Conservation (phyloP, 2,329 filamentous ascomycete species). For the Diaporthe aspalathi region DNA sequence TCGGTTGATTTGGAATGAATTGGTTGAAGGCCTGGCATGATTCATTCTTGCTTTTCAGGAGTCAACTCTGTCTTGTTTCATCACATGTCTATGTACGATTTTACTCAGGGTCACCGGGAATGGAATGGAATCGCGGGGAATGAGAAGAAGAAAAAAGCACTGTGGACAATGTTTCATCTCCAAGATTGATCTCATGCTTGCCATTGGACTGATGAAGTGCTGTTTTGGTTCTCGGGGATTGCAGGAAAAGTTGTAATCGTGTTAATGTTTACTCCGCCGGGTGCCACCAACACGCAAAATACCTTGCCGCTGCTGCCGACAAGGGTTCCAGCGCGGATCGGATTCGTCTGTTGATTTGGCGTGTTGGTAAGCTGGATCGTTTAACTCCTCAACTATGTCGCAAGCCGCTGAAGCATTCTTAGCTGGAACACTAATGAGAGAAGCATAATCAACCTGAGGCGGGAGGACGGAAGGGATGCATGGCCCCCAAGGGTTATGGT, state of each 20-base stretch:
- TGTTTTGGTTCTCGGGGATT: slow-evolving; percentile 4
- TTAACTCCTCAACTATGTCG: neutral
- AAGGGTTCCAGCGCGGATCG: neutral
- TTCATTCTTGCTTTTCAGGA: slow-evolving; percentile 27
- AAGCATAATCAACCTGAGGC: neutral
- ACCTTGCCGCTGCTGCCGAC: neutral
- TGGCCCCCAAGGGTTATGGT: neutral
- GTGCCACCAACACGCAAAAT: neutral
- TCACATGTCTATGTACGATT: slow-evolving; percentile 35
- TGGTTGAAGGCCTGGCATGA: slow-evolving; percentile 25
- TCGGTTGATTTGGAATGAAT: slow-evolving; percentile 19
- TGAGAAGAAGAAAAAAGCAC: too few relatives aligned
- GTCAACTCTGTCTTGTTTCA: slow-evolving; percentile 33
- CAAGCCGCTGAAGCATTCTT: neutral
- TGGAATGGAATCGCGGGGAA: slow-evolving; percentile 29
- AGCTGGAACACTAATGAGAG: neutral
- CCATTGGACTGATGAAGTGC: neutral
- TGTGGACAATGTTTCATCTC: slow-evolving; percentile 22
- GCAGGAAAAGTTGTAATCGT: neutral
- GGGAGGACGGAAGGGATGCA: neutral
- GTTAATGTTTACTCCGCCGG: neutral
- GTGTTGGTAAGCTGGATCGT: neutral
- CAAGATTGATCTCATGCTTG: slow-evolving; percentile 9
- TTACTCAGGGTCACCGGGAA: slow-evolving; percentile 27
- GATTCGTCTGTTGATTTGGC: neutral